These are phyloP conservation scores for Cyberlindnera saturnus DNA, from an alignment of 805 yeast genomes.

Conservation along the genomic window DNA sequence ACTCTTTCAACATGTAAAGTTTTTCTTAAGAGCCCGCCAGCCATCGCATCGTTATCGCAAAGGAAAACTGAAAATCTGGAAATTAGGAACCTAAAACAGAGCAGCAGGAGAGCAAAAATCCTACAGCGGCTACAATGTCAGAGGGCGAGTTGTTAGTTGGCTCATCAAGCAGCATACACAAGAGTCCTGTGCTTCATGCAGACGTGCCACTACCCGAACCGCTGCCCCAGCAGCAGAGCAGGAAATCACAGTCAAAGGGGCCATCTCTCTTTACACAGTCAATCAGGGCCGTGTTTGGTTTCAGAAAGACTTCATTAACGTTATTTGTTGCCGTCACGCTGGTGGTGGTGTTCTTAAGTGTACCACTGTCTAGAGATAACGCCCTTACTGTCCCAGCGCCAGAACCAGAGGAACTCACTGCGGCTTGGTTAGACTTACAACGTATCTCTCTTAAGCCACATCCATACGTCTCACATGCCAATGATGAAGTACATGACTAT, in stretches of 20 bases:
- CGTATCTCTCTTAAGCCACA: slow-evolving; percentile 60
- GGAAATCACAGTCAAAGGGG: neutral
- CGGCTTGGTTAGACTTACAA: slow-evolving; percentile 71
- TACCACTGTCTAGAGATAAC: slow-evolving; percentile 33
- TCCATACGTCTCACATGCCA: slow-evolving; percentile 73
- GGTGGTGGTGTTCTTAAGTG: slow-evolving; percentile 32
- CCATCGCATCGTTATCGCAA: too few relatives aligned
- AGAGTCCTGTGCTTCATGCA: neutral
- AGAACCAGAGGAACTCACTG: slow-evolving; percentile 30
- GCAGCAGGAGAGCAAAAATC: neutral
- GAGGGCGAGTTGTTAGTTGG: neutral
- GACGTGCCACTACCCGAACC: neutral
- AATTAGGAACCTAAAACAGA: neutral
- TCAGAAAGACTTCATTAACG: slow-evolving; percentile 66
- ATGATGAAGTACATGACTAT: slow-evolving; percentile 71
- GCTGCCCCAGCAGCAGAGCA: neutral
- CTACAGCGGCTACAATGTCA: too few relatives aligned
- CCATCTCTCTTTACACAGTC: slow-evolving; percentile 18
- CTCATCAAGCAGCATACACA: neutral
- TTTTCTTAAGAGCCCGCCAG: too few relatives aligned
- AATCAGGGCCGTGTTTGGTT: slow-evolving; percentile 52
- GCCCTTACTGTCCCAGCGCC: slow-evolving; percentile 39
- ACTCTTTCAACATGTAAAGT: too few relatives aligned
- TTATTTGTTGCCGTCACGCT: slow-evolving; percentile 46
- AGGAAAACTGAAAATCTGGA: too few relatives aligned